Evolutionary conservation across 2,329 filamentous ascomycete species (phyloP).

Genomic region (Emergomyces orientalis): DNA sequence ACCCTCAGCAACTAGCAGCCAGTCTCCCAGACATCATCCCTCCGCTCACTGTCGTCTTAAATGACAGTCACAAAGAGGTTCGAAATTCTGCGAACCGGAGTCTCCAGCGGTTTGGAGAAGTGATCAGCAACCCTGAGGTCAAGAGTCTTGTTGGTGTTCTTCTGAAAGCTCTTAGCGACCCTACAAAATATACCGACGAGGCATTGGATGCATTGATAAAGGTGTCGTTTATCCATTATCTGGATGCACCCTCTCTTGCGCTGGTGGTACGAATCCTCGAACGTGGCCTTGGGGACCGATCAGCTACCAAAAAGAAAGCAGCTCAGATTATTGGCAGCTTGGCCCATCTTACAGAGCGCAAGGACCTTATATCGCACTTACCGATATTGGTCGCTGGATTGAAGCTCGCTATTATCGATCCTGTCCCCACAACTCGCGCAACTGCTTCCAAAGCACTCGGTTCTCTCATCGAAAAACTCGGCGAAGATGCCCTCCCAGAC

Average conservation of each 20-base stretch:
- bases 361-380: slow-evolving; percentile 82
- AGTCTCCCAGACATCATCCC: slow-evolving; percentile 96
- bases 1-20: slow-evolving; percentile 84
- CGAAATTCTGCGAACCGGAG: slow-evolving; percentile 85
- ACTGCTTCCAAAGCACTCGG: slow-evolving; percentile 93
- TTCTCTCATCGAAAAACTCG: slow-evolving; percentile 94
- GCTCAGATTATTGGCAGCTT: slow-evolving; percentile 96
- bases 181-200: slow-evolving; percentile 93
- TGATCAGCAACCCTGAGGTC: slow-evolving; percentile 95
- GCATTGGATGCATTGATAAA: slow-evolving; percentile 91
- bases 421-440: slow-evolving; percentile 89
- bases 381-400: slow-evolving; percentile 87
- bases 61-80: slow-evolving; percentile 97
- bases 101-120: slow-evolving; percentile 94
- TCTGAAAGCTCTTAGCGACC: slow-evolving; percentile 92
- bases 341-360: slow-evolving; percentile 91
- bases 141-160: slow-evolving; percentile 85
- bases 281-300: slow-evolving; percentile 80
- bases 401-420: slow-evolving; percentile 82
- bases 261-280: slow-evolving; percentile 92
- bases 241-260: slow-evolving; percentile 93
- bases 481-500: slow-evolving; percentile 91
- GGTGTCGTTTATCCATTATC: slow-evolving; percentile 95
- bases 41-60: slow-evolving; percentile 83
- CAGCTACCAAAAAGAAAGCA: slow-evolving; percentile 90